Base-by-base conservation (phyloP, 1,284 basidiomycete species). In the Boletellus deceptivus region DNA sequence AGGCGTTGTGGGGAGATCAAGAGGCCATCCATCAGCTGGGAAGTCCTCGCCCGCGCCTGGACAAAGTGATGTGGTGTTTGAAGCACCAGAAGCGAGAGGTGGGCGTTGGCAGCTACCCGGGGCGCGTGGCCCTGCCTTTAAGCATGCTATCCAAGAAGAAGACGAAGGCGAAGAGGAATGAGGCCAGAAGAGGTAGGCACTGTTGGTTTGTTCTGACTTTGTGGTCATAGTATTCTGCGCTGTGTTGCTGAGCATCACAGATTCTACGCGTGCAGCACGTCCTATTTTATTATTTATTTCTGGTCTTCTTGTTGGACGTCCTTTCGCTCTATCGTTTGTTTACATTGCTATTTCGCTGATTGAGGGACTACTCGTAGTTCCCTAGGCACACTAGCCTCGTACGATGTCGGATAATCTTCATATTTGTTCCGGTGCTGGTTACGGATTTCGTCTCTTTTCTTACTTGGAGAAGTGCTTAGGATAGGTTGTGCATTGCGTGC, bases 81-180 rank as follows among this genome's bases (percentile, higher is more conserved):
- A 83, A 22, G 55, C 70, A 4, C 67, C 74, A 3, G 82, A 84
- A 42, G 60, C 75, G 24, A 72, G 48, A 25, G 68, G 65, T 16
- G 77, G 83, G 37, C 75, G 86, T 51, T 78, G 86, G 53, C 84
- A 88, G 61, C 70, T 90, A 16, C 88, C 88, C 31, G 67, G 73
- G 47, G 73, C 70, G 24, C 76, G 87, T 18, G 86, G 83, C 0
- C 80, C 79, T 45, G 80, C 84, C 10, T 85, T 86, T 57, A 75
- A 74, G 49, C 76, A 82, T 55, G 67, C 83, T 17, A 89, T 89
- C 52, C 83, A 87, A 63, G 87, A 89, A 64, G 87, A 89, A 60
- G 87, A 90, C 55, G 87, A 83, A 55, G 80, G 81, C 47, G 87
- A 83, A 55, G 86, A 88, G 61, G 84, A 86, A 62, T 75, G 76